Evolutionary conservation across 805 yeast species (phyloP).

Genomic region (Candida taoyuanica): DNA sequence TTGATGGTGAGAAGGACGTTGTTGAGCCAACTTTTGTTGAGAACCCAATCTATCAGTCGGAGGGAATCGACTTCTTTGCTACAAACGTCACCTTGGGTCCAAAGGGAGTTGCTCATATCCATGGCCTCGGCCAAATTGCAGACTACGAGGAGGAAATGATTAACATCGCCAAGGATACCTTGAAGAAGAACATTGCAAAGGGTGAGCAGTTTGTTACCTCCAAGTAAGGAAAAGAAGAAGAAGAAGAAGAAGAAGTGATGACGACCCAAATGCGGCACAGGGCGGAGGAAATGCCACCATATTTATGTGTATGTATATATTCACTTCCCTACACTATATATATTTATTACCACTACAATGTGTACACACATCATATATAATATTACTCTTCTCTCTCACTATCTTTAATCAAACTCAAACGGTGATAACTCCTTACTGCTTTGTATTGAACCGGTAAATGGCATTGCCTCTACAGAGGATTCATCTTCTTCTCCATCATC

Average conservation of each 20-base stretch:
- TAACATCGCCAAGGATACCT: conserved; percentile 61
- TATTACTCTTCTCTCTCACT: too few relatives aligned
- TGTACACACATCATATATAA: too few relatives aligned
- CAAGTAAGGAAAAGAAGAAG: conserved; percentile 46
- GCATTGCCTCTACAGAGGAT: too few relatives aligned
- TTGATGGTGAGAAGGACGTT: conserved; percentile 58
- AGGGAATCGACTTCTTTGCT: conserved; percentile 94
- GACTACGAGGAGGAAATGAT: conserved; percentile 82
- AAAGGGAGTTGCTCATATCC: conserved; percentile 81
- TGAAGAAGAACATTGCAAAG: conserved; percentile 70
- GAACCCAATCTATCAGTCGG: conserved; percentile 74
- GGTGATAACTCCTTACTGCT: conserved; percentile 11
- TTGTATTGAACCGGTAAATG: conserved; percentile 9
- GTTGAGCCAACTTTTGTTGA: conserved; percentile 71
- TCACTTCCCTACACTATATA: neutral
- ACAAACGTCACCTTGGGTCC: conserved; percentile 91
- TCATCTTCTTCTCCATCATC: neutral
- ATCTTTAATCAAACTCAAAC: too few relatives aligned
- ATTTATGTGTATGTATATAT: neutral
- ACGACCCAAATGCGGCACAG: too few relatives aligned
- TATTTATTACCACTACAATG: neutral
- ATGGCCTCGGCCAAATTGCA: conserved; percentile 68
- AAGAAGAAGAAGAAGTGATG: neutral
- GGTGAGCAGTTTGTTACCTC: conserved; percentile 83
- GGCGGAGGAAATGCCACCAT: too few relatives aligned